Base-by-base conservation (phyloP, 2,329 filamentous ascomycete species). In the Ophiobolus disseminans region DNA sequence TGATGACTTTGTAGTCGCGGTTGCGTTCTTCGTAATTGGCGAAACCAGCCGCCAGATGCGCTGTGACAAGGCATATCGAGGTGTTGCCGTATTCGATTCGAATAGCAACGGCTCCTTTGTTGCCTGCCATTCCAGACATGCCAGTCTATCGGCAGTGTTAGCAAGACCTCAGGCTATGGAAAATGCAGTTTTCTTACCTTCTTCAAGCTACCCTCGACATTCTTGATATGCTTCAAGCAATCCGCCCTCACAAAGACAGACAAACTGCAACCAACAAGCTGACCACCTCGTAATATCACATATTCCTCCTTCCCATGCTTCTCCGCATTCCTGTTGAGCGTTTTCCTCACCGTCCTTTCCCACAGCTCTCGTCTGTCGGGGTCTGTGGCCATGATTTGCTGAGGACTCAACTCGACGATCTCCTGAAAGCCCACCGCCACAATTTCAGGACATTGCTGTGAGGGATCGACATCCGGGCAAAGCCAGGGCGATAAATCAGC, bases 301-400 rank as follows among this genome's bases (percentile, higher is more conserved):
- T 99, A 99, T 53, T 87, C 88, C 45, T 92, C 87, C 4, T 84
- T 83, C 0, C 85, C 85, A 17, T 82, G 78, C 48, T 78, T 78
- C 31, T 82, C 81, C 14, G 90, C 86, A 55, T 88, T 84, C 9
- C 76, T 74, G 62, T 97, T 97, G 30, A 99, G 75, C 11, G 87
- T 90, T 36, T 79, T 80, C 57, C 87, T 87, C 19, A 97, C 91
- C 3, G 89, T 87, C 43, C 81, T 77, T 70, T 99, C 94, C 94
- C 94, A 99, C 16, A 87, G 77, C 55, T 91, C 86, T 58, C 93
- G 90, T 44, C 90, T 84, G 3, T 86, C 85, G 1, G 94, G 94
- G 69, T 99, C 93, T 51, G 92, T 97, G 58, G 95, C 96, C 91
- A 99, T 97, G 66, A 99, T 97, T 67, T 99, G 94, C 70, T 97